These are phyloP conservation scores for Candida tammaniensis DNA, from an alignment of 805 yeast species.

Conservation along the genomic window DNA sequence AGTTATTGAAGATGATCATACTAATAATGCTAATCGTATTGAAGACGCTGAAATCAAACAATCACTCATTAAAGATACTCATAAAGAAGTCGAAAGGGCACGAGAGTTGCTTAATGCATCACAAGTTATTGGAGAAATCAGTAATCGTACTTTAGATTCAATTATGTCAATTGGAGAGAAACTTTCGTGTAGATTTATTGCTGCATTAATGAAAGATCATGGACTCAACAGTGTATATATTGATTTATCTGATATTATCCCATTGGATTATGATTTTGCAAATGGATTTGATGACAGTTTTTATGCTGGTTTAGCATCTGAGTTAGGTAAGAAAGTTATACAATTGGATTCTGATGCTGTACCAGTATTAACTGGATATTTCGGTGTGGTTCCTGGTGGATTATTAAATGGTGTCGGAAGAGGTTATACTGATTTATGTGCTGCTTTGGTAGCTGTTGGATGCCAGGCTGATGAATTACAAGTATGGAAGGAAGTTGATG, in stretches of 20 bases:
- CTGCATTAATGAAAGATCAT: slow-evolving; percentile 76
- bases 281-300: slow-evolving; percentile 66
- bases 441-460: slow-evolving; percentile 95
- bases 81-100: slow-evolving; percentile 64
- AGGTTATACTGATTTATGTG: slow-evolving; percentile 97
- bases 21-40: slow-evolving; percentile 67
- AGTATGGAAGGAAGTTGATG: slow-evolving; percentile 99
- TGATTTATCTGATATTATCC: slow-evolving; percentile 73
- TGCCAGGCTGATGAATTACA: slow-evolving; percentile 89
- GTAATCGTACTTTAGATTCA: slow-evolving; percentile 81
- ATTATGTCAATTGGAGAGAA: slow-evolving; percentile 95
- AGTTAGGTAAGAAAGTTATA: slow-evolving; percentile 49
- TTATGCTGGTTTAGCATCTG: slow-evolving; percentile 53
- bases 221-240: slow-evolving; percentile 78
- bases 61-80: slow-evolving; percentile 57
- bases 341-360: slow-evolving; percentile 46
- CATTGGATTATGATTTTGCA: slow-evolving; percentile 54
- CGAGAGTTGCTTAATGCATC: slow-evolving; percentile 79
- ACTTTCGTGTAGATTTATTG: slow-evolving; percentile 84
- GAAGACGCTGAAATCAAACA: slow-evolving; percentile 42
- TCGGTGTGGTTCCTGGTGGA: slow-evolving; percentile 96
- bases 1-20: slow-evolving; percentile 75
- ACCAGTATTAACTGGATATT: slow-evolving; percentile 95
- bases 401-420: slow-evolving; percentile 89
- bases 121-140: slow-evolving; percentile 86